Conservation (phyloP, 2,329 filamentous ascomycete species). For the Karstenula rhodostoma region DNA sequence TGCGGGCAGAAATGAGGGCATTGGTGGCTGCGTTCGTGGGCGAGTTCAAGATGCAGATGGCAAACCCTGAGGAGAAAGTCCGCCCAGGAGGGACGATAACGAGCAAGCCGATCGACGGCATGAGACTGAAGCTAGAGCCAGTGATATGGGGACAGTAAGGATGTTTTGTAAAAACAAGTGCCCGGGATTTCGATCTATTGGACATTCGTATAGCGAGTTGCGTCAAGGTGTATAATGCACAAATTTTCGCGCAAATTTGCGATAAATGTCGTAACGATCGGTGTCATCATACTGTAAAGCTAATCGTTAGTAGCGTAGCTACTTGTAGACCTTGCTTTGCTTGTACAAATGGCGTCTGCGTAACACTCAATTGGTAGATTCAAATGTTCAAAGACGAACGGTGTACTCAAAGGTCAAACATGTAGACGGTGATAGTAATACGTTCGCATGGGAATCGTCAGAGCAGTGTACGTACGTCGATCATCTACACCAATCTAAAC, state of each 20-base stretch:
- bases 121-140: conserved; percentile 43
- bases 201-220: not conserved
- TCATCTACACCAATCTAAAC: not conserved
- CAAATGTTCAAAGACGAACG: too few species aligned
- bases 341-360: not conserved
- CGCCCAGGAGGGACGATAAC: conserved; percentile 47
- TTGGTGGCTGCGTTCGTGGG: conserved; percentile 47
- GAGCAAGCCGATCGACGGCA: conserved; percentile 49
- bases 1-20: conserved; percentile 47
- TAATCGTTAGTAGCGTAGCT: not conserved
- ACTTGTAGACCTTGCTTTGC: not conserved
- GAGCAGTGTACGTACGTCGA: too few species aligned
- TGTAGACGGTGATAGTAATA: too few species aligned
- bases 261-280: not conserved
- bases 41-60: conserved; percentile 46
- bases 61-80: conserved; percentile 39
- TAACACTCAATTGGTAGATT: too few species aligned
- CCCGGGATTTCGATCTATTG: not conserved
- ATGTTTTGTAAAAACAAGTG: not conserved
- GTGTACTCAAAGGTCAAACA: too few species aligned
- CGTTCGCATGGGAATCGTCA: too few species aligned
- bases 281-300: not conserved
- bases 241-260: not conserved
- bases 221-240: not conserved
- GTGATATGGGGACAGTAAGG: conserved; percentile 28